A percentile compares a stretch with the other conserved stretches of the same genome.
phyloP scores from a whole-genome alignment of 2,329 filamentous ascomycete species.

The Cadophora luteo-olivacea region DNA sequence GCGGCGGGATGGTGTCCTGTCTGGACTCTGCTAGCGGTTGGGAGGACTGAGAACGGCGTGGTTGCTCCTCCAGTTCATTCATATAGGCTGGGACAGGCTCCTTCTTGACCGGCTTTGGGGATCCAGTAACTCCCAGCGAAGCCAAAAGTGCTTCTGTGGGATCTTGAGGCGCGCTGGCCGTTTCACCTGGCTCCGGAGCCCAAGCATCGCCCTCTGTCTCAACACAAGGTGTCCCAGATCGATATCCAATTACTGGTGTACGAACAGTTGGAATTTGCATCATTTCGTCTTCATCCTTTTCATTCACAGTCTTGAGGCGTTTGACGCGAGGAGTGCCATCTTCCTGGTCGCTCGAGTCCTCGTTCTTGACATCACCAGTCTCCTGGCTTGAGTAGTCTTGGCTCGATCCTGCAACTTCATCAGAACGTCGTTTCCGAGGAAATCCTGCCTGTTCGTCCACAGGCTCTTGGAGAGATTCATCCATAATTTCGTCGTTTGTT shows the following conservation, averaged over 20 bases:
- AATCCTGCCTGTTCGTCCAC: conserved; percentile 11
- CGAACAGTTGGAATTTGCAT: conserved; percentile 22
- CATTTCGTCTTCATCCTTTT: conserved; percentile 15
- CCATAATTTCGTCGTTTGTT: background rate
- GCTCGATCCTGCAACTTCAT: conserved; percentile 23
- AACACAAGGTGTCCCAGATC: conserved; percentile 38
- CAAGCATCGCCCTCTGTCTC: conserved; percentile 41
- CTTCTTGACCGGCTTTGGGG: conserved; percentile 43
- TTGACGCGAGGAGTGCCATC: conserved; percentile 34
- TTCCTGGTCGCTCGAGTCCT: conserved; percentile 22
- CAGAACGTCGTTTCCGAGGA: conserved; percentile 39
- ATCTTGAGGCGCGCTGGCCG: conserved; percentile 34
- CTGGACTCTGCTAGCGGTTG: conserved; percentile 18
- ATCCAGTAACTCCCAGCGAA: conserved; percentile 46
- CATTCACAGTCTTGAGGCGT: conserved; percentile 35
- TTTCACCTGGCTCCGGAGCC: conserved; percentile 43
- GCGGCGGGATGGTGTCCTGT: conserved; percentile 5
- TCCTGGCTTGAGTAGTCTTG: conserved; percentile 27
- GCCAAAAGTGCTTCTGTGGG: conserved; percentile 44
- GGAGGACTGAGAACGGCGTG: conserved; percentile 5
- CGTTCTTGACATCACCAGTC: conserved; percentile 27
- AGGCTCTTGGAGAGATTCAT: background rate
- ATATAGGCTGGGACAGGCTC: conserved; percentile 29
- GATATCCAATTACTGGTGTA: conserved; percentile 28
- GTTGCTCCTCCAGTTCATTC: conserved; percentile 21